These are phyloP conservation scores for Phytophthora pinifolia DNA, from an alignment of 352 stramenopile genomes.

Conservation along the genomic window DNA sequence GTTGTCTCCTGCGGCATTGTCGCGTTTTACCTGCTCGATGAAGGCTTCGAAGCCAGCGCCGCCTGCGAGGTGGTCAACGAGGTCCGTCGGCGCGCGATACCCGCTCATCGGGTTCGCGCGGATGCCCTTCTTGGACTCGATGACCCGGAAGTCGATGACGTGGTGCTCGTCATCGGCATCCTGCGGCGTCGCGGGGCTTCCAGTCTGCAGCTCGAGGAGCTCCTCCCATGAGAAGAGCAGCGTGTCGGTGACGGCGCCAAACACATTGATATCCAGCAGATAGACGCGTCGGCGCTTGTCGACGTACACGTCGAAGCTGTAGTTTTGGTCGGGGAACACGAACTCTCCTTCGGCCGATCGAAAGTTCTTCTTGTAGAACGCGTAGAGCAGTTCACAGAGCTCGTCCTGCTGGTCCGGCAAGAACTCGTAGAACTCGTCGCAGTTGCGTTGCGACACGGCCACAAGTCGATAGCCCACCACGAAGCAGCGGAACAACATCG, in stretches of 20 bases:
- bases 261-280: constrained; percentile 96
- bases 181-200: constrained; percentile 8
- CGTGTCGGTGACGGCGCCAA: constrained; percentile 88
- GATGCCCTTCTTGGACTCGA: constrained; percentile 66
- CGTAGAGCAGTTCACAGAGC: constrained; percentile 64
- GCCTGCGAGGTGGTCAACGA: constrained; percentile 76
- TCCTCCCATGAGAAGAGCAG: constrained; percentile 95
- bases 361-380: constrained; percentile 66
- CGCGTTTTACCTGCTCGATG: constrained; percentile 79
- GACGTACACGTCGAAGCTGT: constrained; percentile 94
- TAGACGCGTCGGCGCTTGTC: constrained; percentile 92
- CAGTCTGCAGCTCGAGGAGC: constrained; percentile 39
- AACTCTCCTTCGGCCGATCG: constrained; percentile 12
- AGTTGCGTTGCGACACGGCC: constrained; percentile 91
- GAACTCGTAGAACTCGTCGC: constrained; percentile 92
- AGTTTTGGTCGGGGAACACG: constrained; percentile 77
- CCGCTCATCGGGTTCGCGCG: constrained; percentile 64
- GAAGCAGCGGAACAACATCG: constrained; percentile 96
- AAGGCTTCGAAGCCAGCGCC: constrained; percentile 79
- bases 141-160: constrained; percentile 76
- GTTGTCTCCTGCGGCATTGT: constrained; percentile 46
- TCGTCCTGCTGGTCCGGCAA: constrained; percentile 72
- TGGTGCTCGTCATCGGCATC: constrained; percentile 48
- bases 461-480: constrained; percentile 79
- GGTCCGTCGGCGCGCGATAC: constrained; percentile 84